Percentiles rank a stretch among this genome's conserved stretches.
phyloP scores from a whole-genome alignment of 1,139 yeast species.

The Suhomyces bolitotheri region DNA sequence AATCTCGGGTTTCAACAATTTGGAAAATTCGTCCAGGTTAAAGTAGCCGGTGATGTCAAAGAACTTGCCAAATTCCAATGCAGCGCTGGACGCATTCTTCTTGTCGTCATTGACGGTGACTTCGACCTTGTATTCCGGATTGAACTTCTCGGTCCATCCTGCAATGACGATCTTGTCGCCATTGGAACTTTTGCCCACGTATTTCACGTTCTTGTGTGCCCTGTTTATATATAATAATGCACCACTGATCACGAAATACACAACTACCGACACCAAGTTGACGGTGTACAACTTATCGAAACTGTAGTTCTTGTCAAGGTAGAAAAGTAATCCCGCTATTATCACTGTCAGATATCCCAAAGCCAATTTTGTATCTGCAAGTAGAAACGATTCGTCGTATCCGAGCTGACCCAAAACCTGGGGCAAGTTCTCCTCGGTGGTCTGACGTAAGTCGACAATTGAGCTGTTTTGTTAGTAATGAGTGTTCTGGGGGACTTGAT shows the following conservation, averaged over 20 bases:
- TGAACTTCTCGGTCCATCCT: constrained; percentile 41
- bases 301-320: constrained; percentile 61
- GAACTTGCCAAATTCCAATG: constrained; percentile 42
- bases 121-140: constrained; percentile 45
- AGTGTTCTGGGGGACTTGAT: too few species aligned
- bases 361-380: constrained; percentile 63
- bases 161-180: constrained; percentile 38
- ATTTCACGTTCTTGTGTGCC: constrained; percentile 58
- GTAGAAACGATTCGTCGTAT: constrained; percentile 57
- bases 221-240: constrained; percentile 51
- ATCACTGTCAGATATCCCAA: constrained; percentile 69
- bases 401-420: constrained; percentile 55
- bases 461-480: constrained; percentile 31
- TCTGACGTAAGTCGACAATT: constrained; percentile 47
- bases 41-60: constrained; percentile 51
- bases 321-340: constrained; percentile 65
- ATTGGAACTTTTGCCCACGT: constrained; percentile 50
- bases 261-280: constrained; percentile 39
- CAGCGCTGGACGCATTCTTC: constrained; percentile 19
- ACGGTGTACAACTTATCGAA: constrained; percentile 41
- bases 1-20: constrained; percentile 31
- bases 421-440: constrained; percentile 51
- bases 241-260: constrained; percentile 56
- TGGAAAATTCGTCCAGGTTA: constrained; percentile 41
- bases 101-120: constrained; percentile 31